Conservation (phyloP, 352 stramenopile species). For the Phytophthora foliorum region DNA sequence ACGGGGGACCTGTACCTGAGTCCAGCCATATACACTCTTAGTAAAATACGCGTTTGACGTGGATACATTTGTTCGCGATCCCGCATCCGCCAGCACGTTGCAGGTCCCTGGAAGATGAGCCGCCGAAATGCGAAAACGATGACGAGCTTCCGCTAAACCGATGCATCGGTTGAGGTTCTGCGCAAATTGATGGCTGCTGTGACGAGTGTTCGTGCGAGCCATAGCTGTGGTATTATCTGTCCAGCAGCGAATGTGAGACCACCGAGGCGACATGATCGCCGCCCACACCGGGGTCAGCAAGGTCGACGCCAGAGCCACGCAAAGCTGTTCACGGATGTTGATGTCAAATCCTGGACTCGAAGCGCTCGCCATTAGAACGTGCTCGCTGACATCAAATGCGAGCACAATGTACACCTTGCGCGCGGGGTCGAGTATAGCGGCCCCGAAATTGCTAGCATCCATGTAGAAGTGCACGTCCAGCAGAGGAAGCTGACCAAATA, state of each 20-base stretch:
- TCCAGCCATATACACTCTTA: not conserved
- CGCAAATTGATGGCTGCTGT: not conserved
- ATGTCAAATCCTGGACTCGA: not conserved
- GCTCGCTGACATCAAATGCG: not conserved
- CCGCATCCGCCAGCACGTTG: not conserved
- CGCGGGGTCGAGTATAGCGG: not conserved
- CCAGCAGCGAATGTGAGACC: constrained; percentile 7
- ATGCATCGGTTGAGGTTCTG: not conserved
- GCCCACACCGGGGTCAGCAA: not conserved
- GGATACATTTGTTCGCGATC: not conserved
- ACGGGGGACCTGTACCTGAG: not conserved
- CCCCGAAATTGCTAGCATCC: not conserved
- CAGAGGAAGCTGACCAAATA: not conserved
- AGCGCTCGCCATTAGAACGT: not conserved
- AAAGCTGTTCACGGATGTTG: not conserved
- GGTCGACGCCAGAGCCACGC: not conserved
- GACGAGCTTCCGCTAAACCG: not conserved
- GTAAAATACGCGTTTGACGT: not conserved
- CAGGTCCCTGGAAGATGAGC: not conserved
- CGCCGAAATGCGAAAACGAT: constrained; percentile 2
- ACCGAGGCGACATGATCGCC: not conserved
- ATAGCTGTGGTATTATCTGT: not conserved
- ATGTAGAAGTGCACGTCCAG: constrained; percentile 4
- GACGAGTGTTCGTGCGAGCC: not conserved
- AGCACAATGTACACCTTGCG: not conserved